Evolutionary conservation across 1,139 yeast species (phyloP).

Genomic region (Yamadazyma sp.): DNA sequence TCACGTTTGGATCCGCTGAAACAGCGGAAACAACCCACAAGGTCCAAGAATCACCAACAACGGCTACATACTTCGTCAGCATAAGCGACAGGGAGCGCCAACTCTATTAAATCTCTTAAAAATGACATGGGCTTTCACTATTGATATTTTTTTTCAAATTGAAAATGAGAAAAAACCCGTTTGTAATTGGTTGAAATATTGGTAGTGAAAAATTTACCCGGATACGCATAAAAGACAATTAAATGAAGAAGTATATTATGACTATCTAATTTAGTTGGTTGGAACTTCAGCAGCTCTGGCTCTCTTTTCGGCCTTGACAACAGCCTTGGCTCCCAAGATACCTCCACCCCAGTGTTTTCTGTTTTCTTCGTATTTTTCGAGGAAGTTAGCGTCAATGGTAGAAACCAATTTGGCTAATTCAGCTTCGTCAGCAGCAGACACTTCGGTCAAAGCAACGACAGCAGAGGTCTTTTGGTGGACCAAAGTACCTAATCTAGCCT

Average conservation of each 20-base stretch:
- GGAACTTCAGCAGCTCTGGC: conserved; percentile 36
- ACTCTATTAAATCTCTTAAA: conserved; percentile 77
- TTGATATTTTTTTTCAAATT: conserved; percentile 9
- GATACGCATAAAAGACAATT: conserved; percentile 3
- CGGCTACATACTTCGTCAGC: conserved; percentile 69
- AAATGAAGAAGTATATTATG: neutral
- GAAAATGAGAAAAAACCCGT: conserved; percentile 25
- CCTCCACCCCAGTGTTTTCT: conserved; percentile 99
- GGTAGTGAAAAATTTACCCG: conserved; percentile 13
- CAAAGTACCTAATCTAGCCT: conserved; percentile 96
- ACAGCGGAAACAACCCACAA: neutral
- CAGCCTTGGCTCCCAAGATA: conserved; percentile 91
- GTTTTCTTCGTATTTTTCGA: conserved; percentile 88
- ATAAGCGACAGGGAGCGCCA: conserved; percentile 79
- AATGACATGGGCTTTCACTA: conserved; percentile 42
- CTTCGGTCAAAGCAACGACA: conserved; percentile 96
- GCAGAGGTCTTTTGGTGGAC: conserved; percentile 97
- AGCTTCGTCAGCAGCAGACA: conserved; percentile 89
- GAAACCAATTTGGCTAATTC: conserved; percentile 90
- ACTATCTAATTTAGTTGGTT: conserved; percentile 5
- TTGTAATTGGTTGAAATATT: conserved; percentile 25
- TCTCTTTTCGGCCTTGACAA: conserved; percentile 59
- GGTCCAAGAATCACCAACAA: neutral
- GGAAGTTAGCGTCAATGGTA: conserved; percentile 88
- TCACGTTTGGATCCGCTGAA: no score